These are phyloP conservation scores for Rhizophora mangle DNA, from an alignment of 345 rosid species.

Conservation along the genomic window DNA sequence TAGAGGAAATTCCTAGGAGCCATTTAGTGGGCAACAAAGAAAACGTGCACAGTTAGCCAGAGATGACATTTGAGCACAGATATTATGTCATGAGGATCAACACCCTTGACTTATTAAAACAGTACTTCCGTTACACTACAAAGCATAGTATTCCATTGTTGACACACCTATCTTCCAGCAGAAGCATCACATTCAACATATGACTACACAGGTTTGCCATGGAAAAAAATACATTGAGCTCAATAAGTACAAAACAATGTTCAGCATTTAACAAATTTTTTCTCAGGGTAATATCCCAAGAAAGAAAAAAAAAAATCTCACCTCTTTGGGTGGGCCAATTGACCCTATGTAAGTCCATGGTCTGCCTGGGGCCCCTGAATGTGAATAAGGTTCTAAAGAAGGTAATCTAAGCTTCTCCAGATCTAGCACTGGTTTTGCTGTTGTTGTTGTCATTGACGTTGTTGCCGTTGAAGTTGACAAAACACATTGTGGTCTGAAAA, in stretches of 20 bases:
- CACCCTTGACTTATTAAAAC: not conserved
- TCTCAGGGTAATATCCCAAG: not conserved
- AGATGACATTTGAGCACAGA: not conserved
- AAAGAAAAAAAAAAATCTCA: constrained; percentile 22
- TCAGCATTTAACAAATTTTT: not conserved
- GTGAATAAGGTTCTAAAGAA: constrained; percentile 54
- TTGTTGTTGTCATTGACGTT: constrained; percentile 24
- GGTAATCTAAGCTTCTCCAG: constrained; percentile 77
- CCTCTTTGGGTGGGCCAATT: constrained; percentile 59
- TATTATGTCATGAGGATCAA: not conserved
- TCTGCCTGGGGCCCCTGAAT: constrained; percentile 42
- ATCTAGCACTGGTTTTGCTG: constrained; percentile 53
- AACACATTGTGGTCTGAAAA: constrained; percentile 59
- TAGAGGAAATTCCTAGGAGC: not conserved
- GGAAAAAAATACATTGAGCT: not conserved
- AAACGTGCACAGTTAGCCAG: not conserved
- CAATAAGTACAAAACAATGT: not conserved
- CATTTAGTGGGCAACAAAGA: not conserved
- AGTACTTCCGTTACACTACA: not conserved
- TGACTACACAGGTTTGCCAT: not conserved
- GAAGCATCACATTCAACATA: constrained; percentile 6
- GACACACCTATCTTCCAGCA: not conserved
- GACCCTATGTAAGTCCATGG: constrained; percentile 62
- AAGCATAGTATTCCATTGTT: not conserved
- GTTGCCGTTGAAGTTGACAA: constrained; percentile 59